Percentiles rank a stretch among this genome's conserved stretches.
Evolutionary conservation across 257 asterid genomes (phyloP).

Genomic region (Forsythia suspensa): DNA sequence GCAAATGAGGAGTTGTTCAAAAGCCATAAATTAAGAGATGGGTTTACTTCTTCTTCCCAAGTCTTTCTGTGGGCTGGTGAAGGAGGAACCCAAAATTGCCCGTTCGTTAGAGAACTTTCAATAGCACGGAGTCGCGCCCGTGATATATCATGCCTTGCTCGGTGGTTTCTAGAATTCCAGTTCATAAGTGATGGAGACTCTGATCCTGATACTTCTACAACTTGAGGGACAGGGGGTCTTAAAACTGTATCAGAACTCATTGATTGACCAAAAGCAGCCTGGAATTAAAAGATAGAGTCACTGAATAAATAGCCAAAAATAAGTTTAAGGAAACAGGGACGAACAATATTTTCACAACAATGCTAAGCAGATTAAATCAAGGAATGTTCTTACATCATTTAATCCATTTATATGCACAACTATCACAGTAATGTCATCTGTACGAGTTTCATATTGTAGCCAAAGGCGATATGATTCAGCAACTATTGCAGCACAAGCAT

Average conservation of each 20-base stretch:
- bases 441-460: conserved; percentile 97
- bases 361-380: neutral
- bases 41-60: conserved; percentile 95
- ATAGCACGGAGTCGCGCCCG: conserved; percentile 92
- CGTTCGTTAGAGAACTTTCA: conserved; percentile 83
- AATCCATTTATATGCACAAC: conserved; percentile 85
- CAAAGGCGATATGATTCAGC: conserved; percentile 97
- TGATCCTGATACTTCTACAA: conserved; percentile 78
- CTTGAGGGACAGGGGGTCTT: conserved; percentile 74
- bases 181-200: conserved; percentile 78
- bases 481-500: conserved; percentile 99
- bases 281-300: neutral
- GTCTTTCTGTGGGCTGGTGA: conserved; percentile 94
- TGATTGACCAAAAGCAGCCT: conserved; percentile 54
- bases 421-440: conserved; percentile 95
- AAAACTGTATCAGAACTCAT: conserved; percentile 40
- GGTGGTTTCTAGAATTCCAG: conserved; percentile 74
- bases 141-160: conserved; percentile 81
- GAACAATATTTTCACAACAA: no score
- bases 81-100: conserved; percentile 86
- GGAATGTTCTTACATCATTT: conserved; percentile 56
- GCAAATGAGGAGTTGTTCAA: no score
- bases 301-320: no score
- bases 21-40: conserved; percentile 12
- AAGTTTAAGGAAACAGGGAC: no score